Evolutionary conservation across 768 basidiomycete genomes (phyloP), one percentile per base, ranked within the genome.

Genomic region (Sporobolomyces roseus): DNA sequence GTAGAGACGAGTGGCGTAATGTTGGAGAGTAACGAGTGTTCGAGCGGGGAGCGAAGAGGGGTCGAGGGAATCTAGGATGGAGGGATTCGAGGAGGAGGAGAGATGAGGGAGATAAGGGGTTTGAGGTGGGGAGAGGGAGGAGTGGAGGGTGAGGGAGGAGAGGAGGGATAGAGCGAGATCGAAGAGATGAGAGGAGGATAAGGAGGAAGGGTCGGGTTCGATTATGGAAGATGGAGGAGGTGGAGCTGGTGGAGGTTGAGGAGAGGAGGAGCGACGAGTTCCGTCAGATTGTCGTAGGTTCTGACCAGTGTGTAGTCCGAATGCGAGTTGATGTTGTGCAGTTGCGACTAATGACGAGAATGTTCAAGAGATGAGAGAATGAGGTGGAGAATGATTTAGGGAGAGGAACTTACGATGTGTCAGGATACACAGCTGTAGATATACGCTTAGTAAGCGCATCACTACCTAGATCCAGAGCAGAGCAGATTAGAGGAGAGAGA

Each of bases 61-160:
- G n/a, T 71, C 65, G 48, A 71, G 61, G 8, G 27, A 17, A 52
- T 71, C 70, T 65, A 71, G 65, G 45, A 45, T 32, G 9, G 21
- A 32, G 21, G 70, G 12, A 5, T 5, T 41, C 17, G 9, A 17
- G 38, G 38, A 41, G 17, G 17, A 17, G 38, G 9, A 41, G 38
- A 17, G 17, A 41, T 9, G 51, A 63, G 19, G 65, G 1, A 25
- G 33, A 25, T n/a, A 60, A 46, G 43, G 53, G 50, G 38, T 17
- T 38, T 7, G 63, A n/a, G n/a, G n/a, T n/a, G n/a, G n/a, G n/a
- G n/a, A n/a, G n/a, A n/a, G n/a, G n/a, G n/a, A n/a, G n/a, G n/a
- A n/a, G n/a, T n/a, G n/a, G n/a, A n/a, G n/a, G n/a, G n/a, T n/a
- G n/a, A n/a, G n/a, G n/a, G n/a, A n/a, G n/a, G n/a, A n/a, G n/a